Conservation (phyloP, 192 early-diverging fungal genomes). For the Dimargaris cristalligena region DNA sequence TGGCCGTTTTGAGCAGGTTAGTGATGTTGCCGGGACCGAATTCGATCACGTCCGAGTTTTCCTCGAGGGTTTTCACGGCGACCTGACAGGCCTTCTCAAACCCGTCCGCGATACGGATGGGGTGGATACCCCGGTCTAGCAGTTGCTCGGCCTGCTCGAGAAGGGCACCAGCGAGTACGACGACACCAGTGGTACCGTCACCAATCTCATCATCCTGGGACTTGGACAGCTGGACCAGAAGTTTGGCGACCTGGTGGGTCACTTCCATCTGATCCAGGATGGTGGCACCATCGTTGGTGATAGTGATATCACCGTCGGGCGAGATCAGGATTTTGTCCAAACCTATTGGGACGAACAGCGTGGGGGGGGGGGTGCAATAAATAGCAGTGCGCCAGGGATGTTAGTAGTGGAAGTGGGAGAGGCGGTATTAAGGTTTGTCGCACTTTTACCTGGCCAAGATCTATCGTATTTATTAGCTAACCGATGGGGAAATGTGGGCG, state of each 20-base stretch:
- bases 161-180: slow-evolving; percentile 94
- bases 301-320: slow-evolving; percentile 97
- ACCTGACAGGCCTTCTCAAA: slow-evolving; percentile 93
- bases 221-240: slow-evolving; percentile 93
- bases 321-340: slow-evolving; percentile 99
- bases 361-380: neutral
- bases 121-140: slow-evolving; percentile 92
- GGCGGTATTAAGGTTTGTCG: too few species aligned
- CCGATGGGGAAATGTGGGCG: too few species aligned
- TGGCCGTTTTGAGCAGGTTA: slow-evolving; percentile 85
- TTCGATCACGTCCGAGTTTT: slow-evolving; percentile 78
- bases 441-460: too few species aligned
- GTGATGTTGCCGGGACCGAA: slow-evolving; percentile 64
- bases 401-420: too few species aligned
- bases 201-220: slow-evolving; percentile 99
- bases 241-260: slow-evolving; percentile 97
- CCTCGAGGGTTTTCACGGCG: slow-evolving; percentile 82
- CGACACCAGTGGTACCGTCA: slow-evolving; percentile 98
- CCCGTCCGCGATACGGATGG: slow-evolving; percentile 97
- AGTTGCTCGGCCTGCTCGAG: slow-evolving; percentile 93
- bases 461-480: too few species aligned
- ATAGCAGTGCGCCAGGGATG: too few species aligned
- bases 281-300: slow-evolving; percentile 99
- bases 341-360: slow-evolving; percentile 28
- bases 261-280: slow-evolving; percentile 97